A percentile compares a stretch with the other conserved stretches of the same genome.
These are phyloP conservation scores for Hymenoscyphus fructigenus DNA, from an alignment of 2,329 filamentous ascomycete genomes.

Conservation along the genomic window DNA sequence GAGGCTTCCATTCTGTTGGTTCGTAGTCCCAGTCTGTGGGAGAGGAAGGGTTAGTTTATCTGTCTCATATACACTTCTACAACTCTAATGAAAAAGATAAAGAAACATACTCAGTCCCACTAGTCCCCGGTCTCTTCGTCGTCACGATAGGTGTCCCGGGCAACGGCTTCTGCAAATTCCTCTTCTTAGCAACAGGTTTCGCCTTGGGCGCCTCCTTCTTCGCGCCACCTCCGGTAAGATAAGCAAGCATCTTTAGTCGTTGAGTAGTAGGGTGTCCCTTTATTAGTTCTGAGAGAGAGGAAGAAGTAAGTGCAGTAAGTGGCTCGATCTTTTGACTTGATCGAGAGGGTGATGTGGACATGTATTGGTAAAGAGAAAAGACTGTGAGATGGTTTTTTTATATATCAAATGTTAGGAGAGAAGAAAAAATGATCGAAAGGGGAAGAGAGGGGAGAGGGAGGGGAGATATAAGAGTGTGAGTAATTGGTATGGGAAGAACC, in stretches of 20 bases:
- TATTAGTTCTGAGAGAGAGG: not conserved
- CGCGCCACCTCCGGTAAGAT: not conserved
- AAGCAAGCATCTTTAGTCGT: constrained; percentile 7
- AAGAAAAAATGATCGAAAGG: not conserved
- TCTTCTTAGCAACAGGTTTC: not conserved
- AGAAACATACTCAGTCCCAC: constrained; percentile 15
- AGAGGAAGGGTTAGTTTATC: not conserved
- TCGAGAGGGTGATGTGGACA: not conserved
- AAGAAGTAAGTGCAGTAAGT: not conserved
- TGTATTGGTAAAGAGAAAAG: not conserved
- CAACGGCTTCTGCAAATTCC: not conserved
- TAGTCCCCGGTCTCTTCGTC: constrained; percentile 13
- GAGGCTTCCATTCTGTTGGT: constrained; percentile 26
- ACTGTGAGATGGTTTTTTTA: not conserved
- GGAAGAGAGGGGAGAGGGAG: not conserved
- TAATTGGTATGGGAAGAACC: no score
- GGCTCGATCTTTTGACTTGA: not conserved
- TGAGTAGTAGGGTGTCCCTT: not conserved
- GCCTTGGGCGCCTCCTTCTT: not conserved
- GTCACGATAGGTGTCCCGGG: constrained; percentile 1
- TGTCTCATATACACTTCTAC: not conserved
- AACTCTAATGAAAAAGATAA: not conserved
- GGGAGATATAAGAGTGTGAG: no score
- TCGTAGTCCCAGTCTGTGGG: constrained; percentile 24
- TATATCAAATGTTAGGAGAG: not conserved